These are phyloP conservation scores for Coemansia aciculifera DNA, from an alignment of 192 early-diverging fungal species.

Conservation along the genomic window DNA sequence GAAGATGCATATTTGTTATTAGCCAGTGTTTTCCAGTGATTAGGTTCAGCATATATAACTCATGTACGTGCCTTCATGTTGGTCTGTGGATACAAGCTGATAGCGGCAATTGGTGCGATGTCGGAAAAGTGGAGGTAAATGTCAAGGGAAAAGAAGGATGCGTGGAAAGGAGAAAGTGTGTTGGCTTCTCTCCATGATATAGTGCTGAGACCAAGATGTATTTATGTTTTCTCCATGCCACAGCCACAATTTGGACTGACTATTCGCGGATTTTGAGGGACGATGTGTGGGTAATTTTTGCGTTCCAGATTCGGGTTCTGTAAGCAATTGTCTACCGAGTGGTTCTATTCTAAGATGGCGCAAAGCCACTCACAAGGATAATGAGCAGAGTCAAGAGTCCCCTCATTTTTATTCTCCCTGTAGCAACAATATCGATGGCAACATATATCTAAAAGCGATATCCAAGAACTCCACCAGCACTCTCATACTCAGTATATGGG, in stretches of 20 bases:
- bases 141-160: not conserved
- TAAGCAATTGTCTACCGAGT: not conserved
- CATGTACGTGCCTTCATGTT: not conserved
- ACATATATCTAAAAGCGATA: not conserved
- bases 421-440: too few relatives aligned
- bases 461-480: not conserved
- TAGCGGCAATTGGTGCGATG: not conserved
- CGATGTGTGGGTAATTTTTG: not conserved
- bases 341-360: not conserved
- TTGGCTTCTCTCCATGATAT: not conserved
- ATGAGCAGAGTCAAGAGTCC: too few relatives aligned
- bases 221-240: not conserved
- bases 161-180: not conserved
- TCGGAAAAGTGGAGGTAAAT: not conserved
- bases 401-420: not conserved
- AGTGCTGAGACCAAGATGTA: not conserved
- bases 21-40: not conserved
- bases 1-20: not conserved
- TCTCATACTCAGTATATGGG: not conserved
- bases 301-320: not conserved
- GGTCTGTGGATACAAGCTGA: not conserved
- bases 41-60: not conserved
- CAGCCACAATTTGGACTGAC: not conserved
- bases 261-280: not conserved
- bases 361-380: not conserved